phyloP scores from a whole-genome alignment of 108 stramenopile species.

The Skeletonema costatum region DNA sequence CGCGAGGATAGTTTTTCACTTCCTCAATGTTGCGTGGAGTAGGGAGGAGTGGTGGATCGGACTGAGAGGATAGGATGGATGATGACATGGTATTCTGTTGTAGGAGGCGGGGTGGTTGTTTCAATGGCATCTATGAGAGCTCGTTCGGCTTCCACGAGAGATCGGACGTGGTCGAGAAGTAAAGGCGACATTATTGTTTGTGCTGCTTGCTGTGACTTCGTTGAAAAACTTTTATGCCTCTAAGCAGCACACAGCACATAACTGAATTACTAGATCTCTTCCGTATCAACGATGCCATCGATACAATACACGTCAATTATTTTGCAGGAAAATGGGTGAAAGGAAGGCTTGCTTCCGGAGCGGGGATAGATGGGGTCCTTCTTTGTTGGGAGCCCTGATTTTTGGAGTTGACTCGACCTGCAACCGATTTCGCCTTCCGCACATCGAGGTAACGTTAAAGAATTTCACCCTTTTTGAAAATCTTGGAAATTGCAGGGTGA shows the following conservation, averaged over 20 bases:
- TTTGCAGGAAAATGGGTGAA: too few species aligned
- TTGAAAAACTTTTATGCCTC: neutral
- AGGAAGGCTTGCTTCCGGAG: too few species aligned
- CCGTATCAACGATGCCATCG: too few species aligned
- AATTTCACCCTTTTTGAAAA: too few species aligned
- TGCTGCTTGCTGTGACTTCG: neutral
- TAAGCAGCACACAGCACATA: neutral
- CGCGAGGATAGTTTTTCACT: slow-evolving; percentile 64
- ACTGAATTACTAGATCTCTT: too few species aligned
- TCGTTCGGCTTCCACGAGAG: slow-evolving; percentile 66
- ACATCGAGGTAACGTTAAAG: too few species aligned
- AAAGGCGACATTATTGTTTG: neutral
- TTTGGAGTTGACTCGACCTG: too few species aligned
- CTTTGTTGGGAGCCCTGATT: too few species aligned
- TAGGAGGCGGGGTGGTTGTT: slow-evolving; percentile 45
- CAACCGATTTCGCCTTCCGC: too few species aligned
- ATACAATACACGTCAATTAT: too few species aligned
- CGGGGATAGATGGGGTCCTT: too few species aligned
- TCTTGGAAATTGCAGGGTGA: too few species aligned
- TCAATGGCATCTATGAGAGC: slow-evolving; percentile 73
- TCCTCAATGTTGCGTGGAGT: slow-evolving; percentile 57
- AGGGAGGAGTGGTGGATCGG: slow-evolving; percentile 56
- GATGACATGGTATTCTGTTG: slow-evolving; percentile 25
- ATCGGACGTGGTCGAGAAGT: slow-evolving; percentile 51
- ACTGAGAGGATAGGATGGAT: slow-evolving; percentile 31